phyloP scores from a whole-genome alignment of 2,329 filamentous ascomycete species.

The Calonectria pseudoturangicola region DNA sequence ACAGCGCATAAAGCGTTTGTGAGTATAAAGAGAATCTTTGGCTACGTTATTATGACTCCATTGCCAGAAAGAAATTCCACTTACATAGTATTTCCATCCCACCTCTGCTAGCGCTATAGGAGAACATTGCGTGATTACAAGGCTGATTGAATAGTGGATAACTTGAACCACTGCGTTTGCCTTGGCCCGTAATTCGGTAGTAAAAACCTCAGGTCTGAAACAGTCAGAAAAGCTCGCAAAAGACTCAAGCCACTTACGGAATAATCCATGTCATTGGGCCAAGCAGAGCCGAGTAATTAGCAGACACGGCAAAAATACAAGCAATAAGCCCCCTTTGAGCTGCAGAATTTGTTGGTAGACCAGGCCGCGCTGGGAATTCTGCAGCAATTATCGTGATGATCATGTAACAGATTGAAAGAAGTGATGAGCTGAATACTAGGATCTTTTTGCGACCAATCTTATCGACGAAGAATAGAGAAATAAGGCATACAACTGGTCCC shows the following conservation, averaged over 20 bases:
- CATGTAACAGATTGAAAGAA: slow-evolving; percentile 61
- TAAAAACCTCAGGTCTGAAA: slow-evolving; percentile 63
- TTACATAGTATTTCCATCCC: slow-evolving; percentile 64
- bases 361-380: slow-evolving; percentile 59
- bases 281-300: slow-evolving; percentile 61
- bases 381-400: slow-evolving; percentile 64
- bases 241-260: slow-evolving; percentile 55
- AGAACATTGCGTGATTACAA: slow-evolving; percentile 64
- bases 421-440: slow-evolving; percentile 59
- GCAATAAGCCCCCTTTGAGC: slow-evolving; percentile 63
- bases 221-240: fast-evolving
- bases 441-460: slow-evolving; percentile 61
- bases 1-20: slow-evolving; percentile 62
- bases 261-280: slow-evolving; percentile 66
- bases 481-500: slow-evolving; percentile 60
- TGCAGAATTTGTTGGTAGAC: slow-evolving; percentile 60
- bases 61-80: neutral
- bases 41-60: neutral
- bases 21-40: slow-evolving; percentile 62
- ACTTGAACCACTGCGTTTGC: slow-evolving; percentile 64
- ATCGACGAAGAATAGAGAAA: slow-evolving; percentile 63
- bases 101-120: slow-evolving; percentile 62
- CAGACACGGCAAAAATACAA: slow-evolving; percentile 60
- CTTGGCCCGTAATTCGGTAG: slow-evolving; percentile 63
- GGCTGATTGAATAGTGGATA: slow-evolving; percentile 63